phyloP scores from a whole-genome alignment of 257 asterid species.

The Solanum paucissectum region DNA sequence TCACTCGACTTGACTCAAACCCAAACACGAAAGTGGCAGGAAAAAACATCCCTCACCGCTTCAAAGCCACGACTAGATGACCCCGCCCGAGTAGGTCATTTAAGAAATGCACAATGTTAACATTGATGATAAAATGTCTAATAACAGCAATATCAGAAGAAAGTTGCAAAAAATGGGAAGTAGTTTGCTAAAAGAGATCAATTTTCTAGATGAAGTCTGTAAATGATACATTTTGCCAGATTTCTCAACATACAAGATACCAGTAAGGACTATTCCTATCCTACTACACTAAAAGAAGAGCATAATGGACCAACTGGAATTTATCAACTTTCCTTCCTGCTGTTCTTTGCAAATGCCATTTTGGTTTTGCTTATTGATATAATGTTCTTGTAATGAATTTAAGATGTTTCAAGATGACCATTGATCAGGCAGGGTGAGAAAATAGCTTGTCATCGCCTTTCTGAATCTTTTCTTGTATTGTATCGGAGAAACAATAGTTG shows the following conservation, averaged over 20 bases:
- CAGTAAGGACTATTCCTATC: background rate
- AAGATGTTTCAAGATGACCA: constrained; percentile 42
- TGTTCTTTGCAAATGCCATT: constrained; percentile 2
- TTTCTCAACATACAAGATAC: background rate
- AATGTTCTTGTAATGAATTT: background rate
- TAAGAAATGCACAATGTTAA: background rate
- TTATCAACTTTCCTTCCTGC: background rate
- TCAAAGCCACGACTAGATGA: no score
- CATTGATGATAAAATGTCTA: background rate
- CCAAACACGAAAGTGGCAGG: no score
- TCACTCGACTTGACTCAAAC: no score
- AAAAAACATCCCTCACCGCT: no score
- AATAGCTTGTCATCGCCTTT: constrained; percentile 86
- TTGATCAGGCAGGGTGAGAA: constrained; percentile 86
- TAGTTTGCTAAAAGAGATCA: background rate
- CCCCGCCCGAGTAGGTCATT: no score
- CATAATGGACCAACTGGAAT: background rate
- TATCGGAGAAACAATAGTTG: constrained; percentile 77
- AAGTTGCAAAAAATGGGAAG: background rate
- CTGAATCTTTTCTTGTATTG: constrained; percentile 97
- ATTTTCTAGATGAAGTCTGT: background rate
- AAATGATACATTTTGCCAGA: background rate
- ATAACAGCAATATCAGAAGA: background rate
- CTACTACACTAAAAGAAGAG: background rate
- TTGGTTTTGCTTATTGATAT: background rate